phyloP scores from a whole-genome alignment of 1,284 basidiomycete genomes.

The Nidula niveotomentosa region DNA sequence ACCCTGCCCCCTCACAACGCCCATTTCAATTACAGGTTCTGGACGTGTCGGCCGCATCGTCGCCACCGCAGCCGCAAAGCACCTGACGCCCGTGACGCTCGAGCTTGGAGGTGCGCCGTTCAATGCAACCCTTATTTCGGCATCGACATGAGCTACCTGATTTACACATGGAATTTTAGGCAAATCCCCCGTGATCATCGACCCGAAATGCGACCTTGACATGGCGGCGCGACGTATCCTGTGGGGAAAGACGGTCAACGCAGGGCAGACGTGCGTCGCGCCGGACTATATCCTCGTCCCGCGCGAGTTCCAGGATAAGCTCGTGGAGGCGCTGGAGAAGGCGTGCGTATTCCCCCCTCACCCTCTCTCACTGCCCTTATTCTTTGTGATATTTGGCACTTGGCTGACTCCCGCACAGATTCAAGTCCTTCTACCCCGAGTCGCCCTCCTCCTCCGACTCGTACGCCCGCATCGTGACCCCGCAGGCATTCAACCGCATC shows the following conservation, averaged over 20 bases:
- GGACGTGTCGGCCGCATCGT: slow-evolving; percentile 81
- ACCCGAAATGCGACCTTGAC: slow-evolving; percentile 63
- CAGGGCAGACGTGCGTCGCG: slow-evolving; percentile 72
- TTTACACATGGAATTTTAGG: slow-evolving; percentile 31
- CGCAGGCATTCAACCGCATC: slow-evolving; percentile 55
- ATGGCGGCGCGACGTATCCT: slow-evolving; percentile 63
- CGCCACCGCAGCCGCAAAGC: slow-evolving; percentile 82
- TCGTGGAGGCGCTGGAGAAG: slow-evolving; percentile 62
- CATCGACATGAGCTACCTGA: slow-evolving; percentile 24
- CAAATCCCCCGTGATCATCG: slow-evolving; percentile 84
- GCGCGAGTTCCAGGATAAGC: slow-evolving; percentile 57
- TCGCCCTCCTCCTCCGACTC: slow-evolving; percentile 27
- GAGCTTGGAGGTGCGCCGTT: slow-evolving; percentile 45
- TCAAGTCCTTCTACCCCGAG: slow-evolving; percentile 41
- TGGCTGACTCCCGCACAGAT: slow-evolving; percentile 27
- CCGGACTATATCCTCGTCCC: slow-evolving; percentile 86
- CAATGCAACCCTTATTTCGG: slow-evolving; percentile 24
- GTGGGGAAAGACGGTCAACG: slow-evolving; percentile 81
- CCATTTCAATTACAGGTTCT: slow-evolving; percentile 42
- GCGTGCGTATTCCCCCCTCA: slow-evolving; percentile 39
- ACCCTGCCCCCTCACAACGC: slow-evolving; percentile 4
- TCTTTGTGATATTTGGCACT: background rate
- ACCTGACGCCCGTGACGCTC: slow-evolving; percentile 81
- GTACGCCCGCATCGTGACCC: slow-evolving; percentile 26
- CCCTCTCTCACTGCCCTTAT: slow-evolving; percentile 1